Conservation (phyloP, 208 protist species). For the Leishmania arabica region DNA sequence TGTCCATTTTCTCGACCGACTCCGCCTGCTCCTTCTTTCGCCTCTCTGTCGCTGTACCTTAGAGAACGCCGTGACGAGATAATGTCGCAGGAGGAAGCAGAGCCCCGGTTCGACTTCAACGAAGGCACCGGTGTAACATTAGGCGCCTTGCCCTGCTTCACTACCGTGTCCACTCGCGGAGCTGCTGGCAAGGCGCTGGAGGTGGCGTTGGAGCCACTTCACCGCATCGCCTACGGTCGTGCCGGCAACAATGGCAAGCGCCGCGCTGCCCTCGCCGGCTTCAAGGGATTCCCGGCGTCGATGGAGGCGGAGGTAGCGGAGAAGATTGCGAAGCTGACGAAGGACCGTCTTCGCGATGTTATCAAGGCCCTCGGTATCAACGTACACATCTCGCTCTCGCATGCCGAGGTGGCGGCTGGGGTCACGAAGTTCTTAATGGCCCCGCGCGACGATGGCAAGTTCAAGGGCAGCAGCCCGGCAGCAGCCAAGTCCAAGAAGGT, state of each 20-base stretch:
- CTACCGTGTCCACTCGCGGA: slow-evolving; percentile 26
- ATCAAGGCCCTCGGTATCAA: slow-evolving; percentile 53
- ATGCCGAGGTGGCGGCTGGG: slow-evolving; percentile 37
- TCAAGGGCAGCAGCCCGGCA: slow-evolving; percentile 7
- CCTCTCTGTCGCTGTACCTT: background rate
- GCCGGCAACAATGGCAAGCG: slow-evolving; percentile 47
- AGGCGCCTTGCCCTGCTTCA: slow-evolving; percentile 55
- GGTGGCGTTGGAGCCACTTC: slow-evolving; percentile 60
- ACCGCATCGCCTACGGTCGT: slow-evolving; percentile 74
- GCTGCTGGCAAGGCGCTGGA: slow-evolving; percentile 49
- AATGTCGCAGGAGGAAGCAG: slow-evolving; percentile 25
- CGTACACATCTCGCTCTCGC: slow-evolving; percentile 38
- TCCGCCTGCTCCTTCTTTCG: background rate
- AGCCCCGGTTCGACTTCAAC: slow-evolving; percentile 41
- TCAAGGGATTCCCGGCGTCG: slow-evolving; percentile 58
- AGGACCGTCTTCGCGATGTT: slow-evolving; percentile 61
- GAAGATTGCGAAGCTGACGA: slow-evolving; percentile 43
- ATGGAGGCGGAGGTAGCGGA: slow-evolving; percentile 44
- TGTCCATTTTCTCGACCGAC: background rate
- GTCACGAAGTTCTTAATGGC: slow-evolving; percentile 68
- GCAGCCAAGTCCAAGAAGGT: slow-evolving; percentile 8
- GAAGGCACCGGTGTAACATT: slow-evolving; percentile 56
- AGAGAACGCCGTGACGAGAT: background rate
- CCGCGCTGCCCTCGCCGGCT: slow-evolving; percentile 48
- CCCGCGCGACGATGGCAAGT: slow-evolving; percentile 33